Evolutionary conservation across 192 early-diverging fungal genomes (phyloP).

Genomic region (Podila epicladia): DNA sequence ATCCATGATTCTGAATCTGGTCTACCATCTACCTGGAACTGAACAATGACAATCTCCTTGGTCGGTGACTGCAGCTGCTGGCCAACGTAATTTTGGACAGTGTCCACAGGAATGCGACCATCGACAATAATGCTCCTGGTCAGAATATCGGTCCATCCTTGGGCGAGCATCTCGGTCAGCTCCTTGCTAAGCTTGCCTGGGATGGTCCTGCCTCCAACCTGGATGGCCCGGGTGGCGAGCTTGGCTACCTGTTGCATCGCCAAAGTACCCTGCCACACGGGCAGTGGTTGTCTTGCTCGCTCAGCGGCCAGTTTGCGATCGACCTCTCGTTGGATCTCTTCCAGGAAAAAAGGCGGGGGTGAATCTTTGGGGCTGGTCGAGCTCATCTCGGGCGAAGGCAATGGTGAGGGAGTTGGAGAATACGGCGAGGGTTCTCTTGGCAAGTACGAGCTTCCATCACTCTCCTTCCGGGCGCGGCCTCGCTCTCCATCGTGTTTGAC

Average conservation of each 20-base stretch:
- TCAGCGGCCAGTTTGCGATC: conserved; percentile 1
- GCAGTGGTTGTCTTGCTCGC: background rate
- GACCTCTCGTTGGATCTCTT: conserved; percentile 12
- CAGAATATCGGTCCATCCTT: conserved; percentile 68
- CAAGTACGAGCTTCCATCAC: conserved; percentile 20
- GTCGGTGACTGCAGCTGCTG: conserved; percentile 59
- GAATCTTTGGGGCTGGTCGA: conserved; percentile 29
- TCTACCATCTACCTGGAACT: conserved; percentile 55
- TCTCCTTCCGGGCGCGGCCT: conserved; percentile 16
- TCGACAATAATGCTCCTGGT: conserved; percentile 68
- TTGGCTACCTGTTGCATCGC: conserved; percentile 72
- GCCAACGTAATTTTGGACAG: conserved; percentile 65
- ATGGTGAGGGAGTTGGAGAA: conserved; percentile 40
- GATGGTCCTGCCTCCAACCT: conserved; percentile 66
- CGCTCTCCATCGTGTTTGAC: conserved; percentile 25
- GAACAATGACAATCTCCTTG: conserved; percentile 72
- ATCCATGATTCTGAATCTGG: background rate
- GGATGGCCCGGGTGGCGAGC: conserved; percentile 64
- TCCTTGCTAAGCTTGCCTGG: conserved; percentile 14
- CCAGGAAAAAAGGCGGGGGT: conserved; percentile 27
- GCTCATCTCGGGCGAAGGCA: conserved; percentile 9
- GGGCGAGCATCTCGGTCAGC: conserved; percentile 12
- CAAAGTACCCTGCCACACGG: conserved; percentile 68
- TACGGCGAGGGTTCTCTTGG: conserved; percentile 50
- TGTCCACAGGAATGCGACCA: conserved; percentile 65